Evolutionary conservation across 1,139 yeast species (phyloP), one percentile per base, ranked within the genome.

Genomic region (Hanseniaspora uvarum): DNA sequence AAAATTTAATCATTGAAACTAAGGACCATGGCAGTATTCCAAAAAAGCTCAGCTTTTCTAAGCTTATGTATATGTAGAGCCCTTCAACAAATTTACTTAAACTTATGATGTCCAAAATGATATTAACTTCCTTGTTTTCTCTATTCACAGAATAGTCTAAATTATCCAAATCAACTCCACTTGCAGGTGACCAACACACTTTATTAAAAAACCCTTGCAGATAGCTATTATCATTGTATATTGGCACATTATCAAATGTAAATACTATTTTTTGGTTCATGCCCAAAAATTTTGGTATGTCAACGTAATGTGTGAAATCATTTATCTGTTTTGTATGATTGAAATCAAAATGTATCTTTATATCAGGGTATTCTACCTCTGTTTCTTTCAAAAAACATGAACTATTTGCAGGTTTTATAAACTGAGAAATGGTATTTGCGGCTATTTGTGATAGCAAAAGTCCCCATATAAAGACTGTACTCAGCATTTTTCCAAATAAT

Each of bases 171-270:
- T 49, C 53, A 12, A 49, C 43, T 14, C 36, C 37, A 33, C 47
- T 49, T 1, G 41, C 28, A 10, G 53, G 47, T 1, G 53, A 21
- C 53, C 53, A 49, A 28, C 53, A 49, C 7, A 49, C 41, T 28
- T 49, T 49, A 14, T 41, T 49, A 23, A 49, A 49, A 28, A 49
- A 49, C 5, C 21, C 30, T 11, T 49, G 34, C 12, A 31, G 6
- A 6, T 16, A 6, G 7, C 30, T 10, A 1, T 11, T 21, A 12
- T 44, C 24, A 21, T 31, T 31, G 38, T 21, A 19, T 31, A 31
- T 6, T 5, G 46, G 37, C 7, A 12, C 46, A 12, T 31, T 31
- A 5, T 30, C 18, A 23, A 44, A 44, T 18, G 14, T 18, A 7
- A 44, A 31, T 11, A 12, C 18, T 14, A 44, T 1, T 5, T 12